These are phyloP conservation scores for Mortierella polycephala DNA, from an alignment of 371 early-diverging fungal species.

Conservation along the genomic window DNA sequence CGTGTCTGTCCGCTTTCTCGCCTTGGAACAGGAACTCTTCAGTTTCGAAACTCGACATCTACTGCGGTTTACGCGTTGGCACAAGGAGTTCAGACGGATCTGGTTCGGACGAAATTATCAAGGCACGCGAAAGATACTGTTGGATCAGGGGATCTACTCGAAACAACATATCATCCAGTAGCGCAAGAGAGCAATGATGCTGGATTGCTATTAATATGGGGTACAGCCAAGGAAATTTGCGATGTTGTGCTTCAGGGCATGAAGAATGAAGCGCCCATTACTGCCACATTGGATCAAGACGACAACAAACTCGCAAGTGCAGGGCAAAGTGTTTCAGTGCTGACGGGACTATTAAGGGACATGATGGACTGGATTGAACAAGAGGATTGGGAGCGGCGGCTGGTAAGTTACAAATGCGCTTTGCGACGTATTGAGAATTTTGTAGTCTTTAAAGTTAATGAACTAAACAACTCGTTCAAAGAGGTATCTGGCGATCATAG, in stretches of 20 bases:
- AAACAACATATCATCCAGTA: not conserved
- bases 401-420: conserved; percentile 17
- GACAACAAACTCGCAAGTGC: not conserved
- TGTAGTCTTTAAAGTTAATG: too few relatives aligned
- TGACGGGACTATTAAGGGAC: conserved; percentile 39
- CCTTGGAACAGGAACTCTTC: conserved; percentile 5
- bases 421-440: not conserved
- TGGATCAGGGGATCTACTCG: not conserved
- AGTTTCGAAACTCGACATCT: conserved; percentile 28
- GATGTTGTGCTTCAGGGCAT: conserved; percentile 18
- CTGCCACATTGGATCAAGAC: not conserved
- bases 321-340: not conserved
- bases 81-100: conserved; percentile 29
- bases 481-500: conserved; percentile 36
- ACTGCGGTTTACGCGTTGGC: conserved; percentile 32
- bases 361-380: conserved; percentile 47
- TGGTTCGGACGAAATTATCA: conserved; percentile 22
- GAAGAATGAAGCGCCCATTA: conserved; percentile 5
- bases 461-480: not conserved
- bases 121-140: too few relatives aligned
- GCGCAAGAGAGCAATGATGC: not conserved
- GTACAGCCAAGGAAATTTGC: conserved; percentile 20
- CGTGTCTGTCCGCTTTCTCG: conserved; percentile 22
- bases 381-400: conserved; percentile 48
- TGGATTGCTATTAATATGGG: conserved; percentile 16